Evolutionary conservation across 1,284 basidiomycete species (phyloP), one percentile per base, ranked within the genome.

Genomic region (Ceraceosorus guamensis): DNA sequence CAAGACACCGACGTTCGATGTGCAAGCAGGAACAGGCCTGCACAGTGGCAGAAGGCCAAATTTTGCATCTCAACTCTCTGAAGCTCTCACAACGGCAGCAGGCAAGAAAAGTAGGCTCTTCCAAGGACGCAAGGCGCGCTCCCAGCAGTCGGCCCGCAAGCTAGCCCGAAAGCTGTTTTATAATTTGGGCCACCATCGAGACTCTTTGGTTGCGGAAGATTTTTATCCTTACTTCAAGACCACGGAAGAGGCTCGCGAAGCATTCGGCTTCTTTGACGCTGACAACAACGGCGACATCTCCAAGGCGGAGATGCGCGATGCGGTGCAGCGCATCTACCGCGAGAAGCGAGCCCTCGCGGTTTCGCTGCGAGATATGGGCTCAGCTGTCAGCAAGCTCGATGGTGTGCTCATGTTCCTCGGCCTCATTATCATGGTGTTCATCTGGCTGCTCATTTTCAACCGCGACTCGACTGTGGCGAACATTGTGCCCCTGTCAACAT

Each of bases 261-360:
- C 87, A 1, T 90, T 90, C 65, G 78, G 79, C 16, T 68, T 89
- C 5, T 90, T 90, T 61, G 88, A 90, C 73, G 86, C 86, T 69
- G 88, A 90, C 71, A 83, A 82, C 13, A 90, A 90, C 67, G 88
- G 87, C 7, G 87, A 89, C 67, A 87, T 90, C 56, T 82, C 80
- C 14, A 88, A 85, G 74, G 81, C 79, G 35, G 88, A 90, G 78
- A 90, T 90, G 87, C 82, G 88, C 46, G 86, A 88, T 69, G 87
- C 85, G 1, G 88, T 90, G 3, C 85, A 88, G 66, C 79, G 87
- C 34, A 89, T 90, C 52, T 90, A 89, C 70, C 80, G 82, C 52
- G 88, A 90, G 75, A 81, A 87, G 18, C 87, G 87, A 67, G 80
- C 86, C 2, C 78, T 90, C 37, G 83, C 83, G 2, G 81, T 85